Evolutionary conservation across 116 monocot species (phyloP), one percentile per base, ranked within the genome.

Genomic region (Zostera marina): DNA sequence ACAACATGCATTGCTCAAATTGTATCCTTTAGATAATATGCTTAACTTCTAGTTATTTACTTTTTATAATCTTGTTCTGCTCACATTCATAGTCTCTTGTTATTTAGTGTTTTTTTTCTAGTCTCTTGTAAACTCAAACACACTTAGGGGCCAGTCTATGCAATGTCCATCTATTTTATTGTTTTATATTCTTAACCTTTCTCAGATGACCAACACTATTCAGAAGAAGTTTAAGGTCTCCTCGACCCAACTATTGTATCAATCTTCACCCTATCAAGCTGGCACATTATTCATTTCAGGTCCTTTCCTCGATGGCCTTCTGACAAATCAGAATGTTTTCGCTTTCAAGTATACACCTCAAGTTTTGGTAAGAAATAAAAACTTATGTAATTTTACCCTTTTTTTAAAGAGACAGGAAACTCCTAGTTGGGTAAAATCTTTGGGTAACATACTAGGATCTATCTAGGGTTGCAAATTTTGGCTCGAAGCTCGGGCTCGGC

Each of bases 1-100:
- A 87, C 92, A 62, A 92, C 92, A 39, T 92, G 92, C 57, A 67
- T 92, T 58, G 83, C 83, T 32, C 92, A 92, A 76, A 92, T 92
- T 70, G 92, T 92, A 92, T 92, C 92, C 92, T 92, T 73, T 32
- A 24, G 17, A 32, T 19, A 40, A 52, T 43, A 13, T n/a, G 12
- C 2, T 56, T 38, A 12, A 12, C 38, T 16, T 16, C 25, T 19
- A 11, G 16, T 51, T 19, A 51, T 21, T 19, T 19, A 19, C 8
- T 19, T 13, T 16, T 19, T 19, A 51, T 6, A 15, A 8, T 51
- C 21, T 0, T 19, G 20, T 51, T 32, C 5, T 45, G 44, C 44
- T 45, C 44, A 45, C 14, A 10, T 45, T 45, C 44, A 2, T 45
- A 45, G 44, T 45, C 14, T 10, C 44, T 14, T 45, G 10, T 11